Evolutionary conservation across 768 basidiomycete species (phyloP).

Genomic region (Mycena alexandri): DNA sequence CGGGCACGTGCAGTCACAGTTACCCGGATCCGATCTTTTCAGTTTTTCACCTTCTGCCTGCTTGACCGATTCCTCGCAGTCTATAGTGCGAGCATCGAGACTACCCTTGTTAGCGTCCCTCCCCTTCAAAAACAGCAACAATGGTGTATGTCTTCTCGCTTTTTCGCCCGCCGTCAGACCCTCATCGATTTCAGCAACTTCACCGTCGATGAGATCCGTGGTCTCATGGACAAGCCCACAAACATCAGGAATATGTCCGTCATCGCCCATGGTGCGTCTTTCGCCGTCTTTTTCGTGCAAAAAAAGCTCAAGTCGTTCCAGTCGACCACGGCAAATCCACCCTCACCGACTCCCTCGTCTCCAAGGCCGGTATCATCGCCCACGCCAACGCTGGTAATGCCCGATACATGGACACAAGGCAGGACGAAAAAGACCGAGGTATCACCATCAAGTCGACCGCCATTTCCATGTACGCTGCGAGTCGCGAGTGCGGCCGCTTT

Average conservation of each 20-base stretch:
- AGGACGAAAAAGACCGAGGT: conserved; percentile 99
- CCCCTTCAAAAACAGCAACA: conserved; percentile 63
- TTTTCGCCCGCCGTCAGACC: conserved; percentile 47
- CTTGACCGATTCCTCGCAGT: conserved; percentile 24
- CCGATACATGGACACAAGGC: conserved; percentile 97
- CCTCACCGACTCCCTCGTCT: conserved; percentile 98
- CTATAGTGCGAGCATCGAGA: conserved; percentile 25
- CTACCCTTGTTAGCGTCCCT: conserved; percentile 31
- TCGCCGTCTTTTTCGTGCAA: conserved; percentile 11
- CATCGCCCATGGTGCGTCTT: conserved; percentile 74
- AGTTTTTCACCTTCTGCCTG: conserved; percentile 11
- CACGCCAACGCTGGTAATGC: conserved; percentile 93
- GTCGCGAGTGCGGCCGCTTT: background rate
- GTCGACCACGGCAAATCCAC: conserved; percentile 99
- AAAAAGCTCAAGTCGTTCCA: conserved; percentile 45
- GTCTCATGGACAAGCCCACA: conserved; percentile 89
- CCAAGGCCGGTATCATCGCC: conserved; percentile 99
- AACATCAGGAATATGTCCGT: conserved; percentile 73
- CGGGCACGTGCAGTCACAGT: background rate
- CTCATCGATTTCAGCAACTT: conserved; percentile 75
- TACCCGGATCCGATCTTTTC: conserved; percentile 27
- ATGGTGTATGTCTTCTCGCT: conserved; percentile 74
- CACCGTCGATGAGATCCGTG: conserved; percentile 82
- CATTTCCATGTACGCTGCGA: conserved; percentile 69
- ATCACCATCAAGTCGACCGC: conserved; percentile 99